These are phyloP conservation scores for Cryphonectria carpinicola DNA, from an alignment of 2,329 filamentous ascomycete species.

Conservation along the genomic window DNA sequence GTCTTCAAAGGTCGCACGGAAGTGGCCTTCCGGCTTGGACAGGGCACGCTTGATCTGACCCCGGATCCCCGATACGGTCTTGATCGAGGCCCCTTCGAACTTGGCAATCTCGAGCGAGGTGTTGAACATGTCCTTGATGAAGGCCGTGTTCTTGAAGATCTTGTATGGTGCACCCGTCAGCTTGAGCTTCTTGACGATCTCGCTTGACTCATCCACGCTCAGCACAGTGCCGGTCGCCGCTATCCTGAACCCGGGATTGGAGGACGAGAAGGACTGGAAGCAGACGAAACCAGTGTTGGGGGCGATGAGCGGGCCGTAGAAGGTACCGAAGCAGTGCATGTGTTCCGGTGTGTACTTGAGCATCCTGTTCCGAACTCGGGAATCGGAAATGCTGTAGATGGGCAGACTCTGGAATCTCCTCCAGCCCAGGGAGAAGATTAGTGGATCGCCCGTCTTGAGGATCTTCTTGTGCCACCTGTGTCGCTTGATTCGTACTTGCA, in stretches of 20 bases:
- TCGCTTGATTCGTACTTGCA: slow-evolving; percentile 94
- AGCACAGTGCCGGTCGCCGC: slow-evolving; percentile 93
- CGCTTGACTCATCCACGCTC: slow-evolving; percentile 90
- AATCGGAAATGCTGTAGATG: slow-evolving; percentile 94
- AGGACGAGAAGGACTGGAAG: slow-evolving; percentile 84
- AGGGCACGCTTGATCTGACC: slow-evolving; percentile 97
- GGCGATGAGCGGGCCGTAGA: slow-evolving; percentile 92
- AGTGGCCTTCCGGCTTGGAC: slow-evolving; percentile 90
- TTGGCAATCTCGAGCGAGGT: slow-evolving; percentile 93
- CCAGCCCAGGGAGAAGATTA: slow-evolving; percentile 98
- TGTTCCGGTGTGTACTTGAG: slow-evolving; percentile 99
- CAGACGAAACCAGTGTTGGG: slow-evolving; percentile 96
- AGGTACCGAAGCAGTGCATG: slow-evolving; percentile 97
- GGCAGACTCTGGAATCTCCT: slow-evolving; percentile 90
- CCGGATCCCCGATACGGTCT: slow-evolving; percentile 92
- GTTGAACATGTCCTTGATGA: slow-evolving; percentile 98
- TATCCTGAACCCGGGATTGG: slow-evolving; percentile 88
- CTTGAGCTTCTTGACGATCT: slow-evolving; percentile 99
- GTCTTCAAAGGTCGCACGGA: slow-evolving; percentile 97
- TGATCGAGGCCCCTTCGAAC: slow-evolving; percentile 94
- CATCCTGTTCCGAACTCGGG: slow-evolving; percentile 92
- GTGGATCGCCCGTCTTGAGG: slow-evolving; percentile 94
- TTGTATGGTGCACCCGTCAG: slow-evolving; percentile 92
- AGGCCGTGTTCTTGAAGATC: slow-evolving; percentile 99
- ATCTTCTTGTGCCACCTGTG: slow-evolving; percentile 99